Percentiles rank a stretch among this genome's conserved stretches.
These are phyloP conservation scores for Wakefieldia striispora DNA, from an alignment of 768 basidiomycete genomes.

Conservation along the genomic window DNA sequence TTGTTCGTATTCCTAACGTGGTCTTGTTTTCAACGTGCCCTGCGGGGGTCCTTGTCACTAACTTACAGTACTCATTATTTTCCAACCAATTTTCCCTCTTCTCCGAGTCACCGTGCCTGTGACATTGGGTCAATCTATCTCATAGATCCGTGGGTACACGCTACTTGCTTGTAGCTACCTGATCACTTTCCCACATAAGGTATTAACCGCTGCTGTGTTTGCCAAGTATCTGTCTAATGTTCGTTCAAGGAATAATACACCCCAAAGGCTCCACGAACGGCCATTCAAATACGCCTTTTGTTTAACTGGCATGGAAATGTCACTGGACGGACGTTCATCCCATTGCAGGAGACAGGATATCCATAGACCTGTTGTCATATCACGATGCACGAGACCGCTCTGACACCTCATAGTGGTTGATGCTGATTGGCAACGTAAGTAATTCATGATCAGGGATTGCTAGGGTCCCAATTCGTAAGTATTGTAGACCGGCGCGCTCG, in stretches of 20 bases:
- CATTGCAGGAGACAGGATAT: conserved; percentile 6
- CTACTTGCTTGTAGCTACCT: conserved; percentile 11
- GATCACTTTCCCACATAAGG: conserved; percentile 12
- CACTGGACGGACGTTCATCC: conserved; percentile 2
- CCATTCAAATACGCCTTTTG: conserved; percentile 6
- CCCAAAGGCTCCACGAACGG: conserved; percentile 6
- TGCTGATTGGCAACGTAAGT: conserved; percentile 1
- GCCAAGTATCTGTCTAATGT: too few species aligned
- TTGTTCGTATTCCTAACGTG: too few species aligned
- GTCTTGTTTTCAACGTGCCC: too few species aligned
- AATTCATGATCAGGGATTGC: not conserved
- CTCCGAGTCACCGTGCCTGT: too few species aligned
- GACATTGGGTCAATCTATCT: too few species aligned
- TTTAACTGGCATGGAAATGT: conserved; percentile 13
- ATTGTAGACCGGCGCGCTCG: conserved; percentile 1
- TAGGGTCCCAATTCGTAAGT: not conserved
- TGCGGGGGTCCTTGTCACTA: too few species aligned
- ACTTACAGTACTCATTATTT: too few species aligned
- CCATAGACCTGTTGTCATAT: not conserved
- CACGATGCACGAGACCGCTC: not conserved
- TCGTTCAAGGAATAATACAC: not conserved
- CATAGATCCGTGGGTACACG: not conserved
- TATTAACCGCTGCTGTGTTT: not conserved
- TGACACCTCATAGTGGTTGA: not conserved
- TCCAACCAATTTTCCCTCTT: too few species aligned